phyloP scores from a whole-genome alignment of 225 moss, liverwort and hornwort species.

The Climacium dendroides region DNA sequence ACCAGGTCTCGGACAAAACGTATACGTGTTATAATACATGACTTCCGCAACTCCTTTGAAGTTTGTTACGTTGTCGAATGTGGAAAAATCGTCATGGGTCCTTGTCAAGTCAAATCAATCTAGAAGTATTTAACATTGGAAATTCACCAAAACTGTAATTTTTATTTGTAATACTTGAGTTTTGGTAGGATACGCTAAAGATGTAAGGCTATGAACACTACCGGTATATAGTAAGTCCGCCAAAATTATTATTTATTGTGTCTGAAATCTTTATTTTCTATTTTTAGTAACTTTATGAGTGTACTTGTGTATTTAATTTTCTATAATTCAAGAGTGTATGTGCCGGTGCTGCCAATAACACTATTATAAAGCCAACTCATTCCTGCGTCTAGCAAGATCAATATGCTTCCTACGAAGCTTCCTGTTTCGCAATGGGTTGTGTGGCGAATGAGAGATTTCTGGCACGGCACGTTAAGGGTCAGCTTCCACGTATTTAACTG shows the following conservation, averaged over 20 bases:
- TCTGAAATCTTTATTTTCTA: not conserved
- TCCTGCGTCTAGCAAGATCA: not conserved
- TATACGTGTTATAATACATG: not conserved
- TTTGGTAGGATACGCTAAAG: not conserved
- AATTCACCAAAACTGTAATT: not conserved
- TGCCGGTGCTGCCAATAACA: not conserved
- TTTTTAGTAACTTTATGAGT: not conserved
- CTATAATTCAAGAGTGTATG: not conserved
- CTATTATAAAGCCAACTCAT: not conserved
- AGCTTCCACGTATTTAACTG: not conserved
- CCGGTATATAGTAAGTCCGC: not conserved
- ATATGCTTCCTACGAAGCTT: not conserved
- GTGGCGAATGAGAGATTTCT: not conserved
- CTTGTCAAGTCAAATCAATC: not conserved
- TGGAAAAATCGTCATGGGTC: not conserved
- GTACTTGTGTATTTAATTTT: not conserved
- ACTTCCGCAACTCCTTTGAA: not conserved
- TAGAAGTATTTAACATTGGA: not conserved
- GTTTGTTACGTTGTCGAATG: not conserved
- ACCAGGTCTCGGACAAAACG: not conserved
- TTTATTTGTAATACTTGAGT: not conserved
- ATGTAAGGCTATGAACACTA: not conserved
- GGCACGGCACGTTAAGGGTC: not conserved
- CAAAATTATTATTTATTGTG: not conserved
- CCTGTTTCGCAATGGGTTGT: not conserved